Conservation (phyloP, 179 eudicot species). For the Heliamphora pulchella region DNA sequence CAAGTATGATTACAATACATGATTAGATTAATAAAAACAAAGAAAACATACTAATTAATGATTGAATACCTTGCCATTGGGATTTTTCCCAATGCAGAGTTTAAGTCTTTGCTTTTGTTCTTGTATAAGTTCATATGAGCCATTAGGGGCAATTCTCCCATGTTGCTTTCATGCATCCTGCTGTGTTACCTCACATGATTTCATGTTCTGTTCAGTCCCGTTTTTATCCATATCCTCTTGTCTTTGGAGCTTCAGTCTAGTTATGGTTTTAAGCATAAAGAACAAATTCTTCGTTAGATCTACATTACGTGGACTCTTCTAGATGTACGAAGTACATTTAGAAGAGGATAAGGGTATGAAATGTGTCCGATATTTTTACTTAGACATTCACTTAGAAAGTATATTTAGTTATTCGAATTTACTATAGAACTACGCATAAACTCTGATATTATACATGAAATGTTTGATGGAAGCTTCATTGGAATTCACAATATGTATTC, state of each 20-base stretch:
- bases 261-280: neutral
- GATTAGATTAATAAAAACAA: neutral
- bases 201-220: neutral
- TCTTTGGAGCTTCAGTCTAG: neutral
- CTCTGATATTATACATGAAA: too few species aligned
- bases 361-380: too few species aligned
- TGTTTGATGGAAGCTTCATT: too few species aligned
- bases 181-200: neutral
- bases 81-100: neutral
- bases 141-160: neutral
- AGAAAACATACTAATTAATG: neutral
- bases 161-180: neutral
- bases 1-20: constrained; percentile 36
- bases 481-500: neutral
- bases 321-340: too few species aligned
- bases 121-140: neutral
- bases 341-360: too few species aligned
- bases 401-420: too few species aligned
- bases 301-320: too few species aligned
- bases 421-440: too few species aligned
- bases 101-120: neutral
- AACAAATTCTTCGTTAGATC: neutral
- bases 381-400: too few species aligned
- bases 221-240: neutral
- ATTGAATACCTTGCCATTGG: neutral